Evolutionary conservation across 176 grass and related monocot genomes (phyloP), one percentile per base, ranked within the genome.

Genomic region (Thalia dealbata): DNA sequence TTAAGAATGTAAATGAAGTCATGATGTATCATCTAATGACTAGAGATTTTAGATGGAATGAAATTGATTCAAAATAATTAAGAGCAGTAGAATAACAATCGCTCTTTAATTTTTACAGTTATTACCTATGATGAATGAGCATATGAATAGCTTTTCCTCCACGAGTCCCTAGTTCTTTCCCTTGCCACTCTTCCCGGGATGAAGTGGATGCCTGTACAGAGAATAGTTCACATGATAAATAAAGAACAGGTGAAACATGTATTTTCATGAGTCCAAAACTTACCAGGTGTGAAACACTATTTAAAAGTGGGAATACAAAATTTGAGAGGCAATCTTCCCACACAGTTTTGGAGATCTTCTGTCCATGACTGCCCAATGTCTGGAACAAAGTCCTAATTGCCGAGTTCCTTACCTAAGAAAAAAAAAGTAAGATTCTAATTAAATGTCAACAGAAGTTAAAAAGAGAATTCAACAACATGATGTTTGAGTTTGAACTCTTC

Each of bases 131-230:
- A 75, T 96, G 93, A 75, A 96, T 92, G 74, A 96, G 93, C 93
- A 96, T 96, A 82, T 92, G 93, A 80, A 96, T 85, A 88, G 93
- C 87, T 88, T 96, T 96, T 71, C 93, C 93, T 50, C 84, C 89
- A 67, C 87, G 84, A 84, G 87, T 96, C 64, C 93, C 93, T 75
- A 96, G 79, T 75, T 96, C 93, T 82, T 96, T 96, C 30, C 93
- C 93, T 76, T 92, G 93, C 89, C 93, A 96, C 80, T 96, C 93
- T 78, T 96, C 93, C 76, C 82, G 83, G 63, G 89, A 96, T 51
- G 93, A 96, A 45, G 87, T 96, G 80, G 93, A 85, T 32, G 93
- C 93, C 93, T 96, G 78, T 35, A 70, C 73, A 88, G 84, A 70
- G 29, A 74, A 76, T 42, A 38, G 71, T 76, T 50, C 32, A 85